Evolutionary conservation across 2,329 filamentous ascomycete genomes (phyloP).

Genomic region (Lachnellula occidentalis): DNA sequence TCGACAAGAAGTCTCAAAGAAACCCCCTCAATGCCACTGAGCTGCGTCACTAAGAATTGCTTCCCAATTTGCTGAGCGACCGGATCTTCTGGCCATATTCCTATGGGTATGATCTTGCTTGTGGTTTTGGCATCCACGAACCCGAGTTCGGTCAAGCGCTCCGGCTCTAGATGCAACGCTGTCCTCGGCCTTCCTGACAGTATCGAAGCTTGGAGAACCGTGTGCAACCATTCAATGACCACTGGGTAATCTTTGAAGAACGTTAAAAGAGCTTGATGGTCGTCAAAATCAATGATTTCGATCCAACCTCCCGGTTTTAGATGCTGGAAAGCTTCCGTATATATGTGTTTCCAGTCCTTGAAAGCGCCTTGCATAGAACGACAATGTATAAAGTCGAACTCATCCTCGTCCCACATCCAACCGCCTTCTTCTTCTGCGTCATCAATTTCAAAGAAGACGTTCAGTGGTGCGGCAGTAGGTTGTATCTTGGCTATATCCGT

Average conservation of each 20-base stretch:
- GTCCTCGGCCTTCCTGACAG: conserved; percentile 19
- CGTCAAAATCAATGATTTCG: conserved; percentile 29
- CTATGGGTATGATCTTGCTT: conserved; percentile 24
- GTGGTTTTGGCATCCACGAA: conserved; percentile 38
- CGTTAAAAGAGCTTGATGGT: conserved; percentile 15
- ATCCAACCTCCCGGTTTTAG: conserved; percentile 30
- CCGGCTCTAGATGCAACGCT: conserved; percentile 18
- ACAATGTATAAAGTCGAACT: conserved; percentile 57
- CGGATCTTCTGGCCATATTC: conserved; percentile 33
- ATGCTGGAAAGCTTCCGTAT: conserved; percentile 43
- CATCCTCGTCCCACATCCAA: conserved; percentile 45
- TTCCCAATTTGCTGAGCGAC: conserved; percentile 22
- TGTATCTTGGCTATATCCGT: conserved; percentile 56
- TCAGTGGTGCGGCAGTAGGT: conserved; percentile 51
- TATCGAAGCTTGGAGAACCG: conserved; percentile 16
- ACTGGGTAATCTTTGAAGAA: conserved; percentile 17
- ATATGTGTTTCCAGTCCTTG: conserved; percentile 49
- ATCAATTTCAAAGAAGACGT: conserved; percentile 61
- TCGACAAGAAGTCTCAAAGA: conserved; percentile 24
- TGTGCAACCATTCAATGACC: conserved; percentile 7
- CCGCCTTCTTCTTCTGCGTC: conserved; percentile 43
- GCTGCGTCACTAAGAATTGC: conserved; percentile 21
- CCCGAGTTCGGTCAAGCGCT: conserved; percentile 32
- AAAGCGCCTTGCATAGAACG: conserved; percentile 54
- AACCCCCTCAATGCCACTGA: conserved; percentile 24